phyloP scores from a whole-genome alignment of 352 stramenopile genomes.

The Phytophthora megakarya region DNA sequence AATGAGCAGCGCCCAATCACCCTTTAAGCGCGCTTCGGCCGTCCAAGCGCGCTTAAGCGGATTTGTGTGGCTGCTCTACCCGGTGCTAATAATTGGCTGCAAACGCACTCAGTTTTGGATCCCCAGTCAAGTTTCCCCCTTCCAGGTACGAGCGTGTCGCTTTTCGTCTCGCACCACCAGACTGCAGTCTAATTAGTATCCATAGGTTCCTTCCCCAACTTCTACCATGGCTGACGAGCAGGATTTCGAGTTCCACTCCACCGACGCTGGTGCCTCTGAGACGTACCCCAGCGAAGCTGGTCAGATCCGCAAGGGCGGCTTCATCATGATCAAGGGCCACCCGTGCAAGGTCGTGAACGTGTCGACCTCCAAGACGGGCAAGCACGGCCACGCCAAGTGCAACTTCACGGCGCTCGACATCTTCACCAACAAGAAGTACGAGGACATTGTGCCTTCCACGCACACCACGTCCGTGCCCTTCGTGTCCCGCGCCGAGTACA shows the following conservation, averaged over 20 bases:
- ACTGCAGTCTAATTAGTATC: neutral
- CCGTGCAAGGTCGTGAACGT: constrained; percentile 98
- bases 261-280: constrained; percentile 97
- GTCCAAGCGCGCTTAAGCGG: constrained; percentile 18
- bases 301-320: constrained; percentile 99
- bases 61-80: constrained; percentile 26
- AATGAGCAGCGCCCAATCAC: neutral
- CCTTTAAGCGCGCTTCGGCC: neutral
- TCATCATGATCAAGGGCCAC: constrained; percentile 99
- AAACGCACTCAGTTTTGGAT: constrained; percentile 33
- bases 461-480: constrained; percentile 98
- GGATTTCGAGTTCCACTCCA: constrained; percentile 92
- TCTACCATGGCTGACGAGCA: constrained; percentile 60
- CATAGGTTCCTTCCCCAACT: constrained; percentile 19
- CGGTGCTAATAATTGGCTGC: constrained; percentile 30
- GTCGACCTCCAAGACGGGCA: constrained; percentile 99
- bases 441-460: constrained; percentile 99
- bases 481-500: constrained; percentile 96
- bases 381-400: constrained; percentile 99
- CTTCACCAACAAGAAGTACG: constrained; percentile 99
- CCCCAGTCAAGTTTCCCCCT: constrained; percentile 48
- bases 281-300: constrained; percentile 98
- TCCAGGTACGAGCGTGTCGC: constrained; percentile 38
- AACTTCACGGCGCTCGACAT: constrained; percentile 99
- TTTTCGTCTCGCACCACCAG: neutral